Conservation (phyloP, 1,139 yeast genomes). For the Taphrina communis region DNA sequence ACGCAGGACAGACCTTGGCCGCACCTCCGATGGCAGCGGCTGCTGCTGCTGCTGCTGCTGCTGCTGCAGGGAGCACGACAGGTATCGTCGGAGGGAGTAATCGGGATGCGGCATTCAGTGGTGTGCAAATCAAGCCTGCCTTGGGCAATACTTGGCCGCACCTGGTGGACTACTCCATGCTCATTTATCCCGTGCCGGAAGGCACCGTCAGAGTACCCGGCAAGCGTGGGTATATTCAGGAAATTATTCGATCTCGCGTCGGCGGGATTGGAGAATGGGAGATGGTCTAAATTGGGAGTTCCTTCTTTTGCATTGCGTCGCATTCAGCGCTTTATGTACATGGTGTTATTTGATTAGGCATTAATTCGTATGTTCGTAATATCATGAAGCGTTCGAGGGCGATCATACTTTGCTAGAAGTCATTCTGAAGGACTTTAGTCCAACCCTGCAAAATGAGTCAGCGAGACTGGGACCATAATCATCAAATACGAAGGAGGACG, state of each 20-base stretch:
- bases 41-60: background rate
- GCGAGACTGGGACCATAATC: background rate
- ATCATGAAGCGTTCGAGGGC: background rate
- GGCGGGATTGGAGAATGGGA: conserved; percentile 33
- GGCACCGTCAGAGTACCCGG: conserved; percentile 23
- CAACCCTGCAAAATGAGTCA: conserved; percentile 13
- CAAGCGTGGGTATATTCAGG: conserved; percentile 23
- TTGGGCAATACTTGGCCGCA: conserved; percentile 41
- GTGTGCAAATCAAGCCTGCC: conserved; percentile 36
- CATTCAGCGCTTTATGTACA: no score
- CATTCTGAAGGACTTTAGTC: conserved; percentile 28
- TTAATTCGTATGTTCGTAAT: background rate
- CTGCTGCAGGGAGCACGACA: background rate
- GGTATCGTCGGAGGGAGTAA: conserved; percentile 3
- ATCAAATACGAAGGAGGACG: background rate
- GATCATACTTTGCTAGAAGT: conserved; percentile 26
- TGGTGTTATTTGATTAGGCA: background rate
- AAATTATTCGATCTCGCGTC: conserved; percentile 30
- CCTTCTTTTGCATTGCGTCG: no score
- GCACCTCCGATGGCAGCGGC: background rate
- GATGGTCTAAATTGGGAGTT: background rate
- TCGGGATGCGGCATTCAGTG: conserved; percentile 32
- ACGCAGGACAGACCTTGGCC: background rate
- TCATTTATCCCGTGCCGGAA: conserved; percentile 32
- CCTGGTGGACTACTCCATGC: conserved; percentile 33